Evolutionary conservation across 1,284 basidiomycete genomes (phyloP), one percentile per base, ranked within the genome.

Genomic region (Leccinum griseonigrum): DNA sequence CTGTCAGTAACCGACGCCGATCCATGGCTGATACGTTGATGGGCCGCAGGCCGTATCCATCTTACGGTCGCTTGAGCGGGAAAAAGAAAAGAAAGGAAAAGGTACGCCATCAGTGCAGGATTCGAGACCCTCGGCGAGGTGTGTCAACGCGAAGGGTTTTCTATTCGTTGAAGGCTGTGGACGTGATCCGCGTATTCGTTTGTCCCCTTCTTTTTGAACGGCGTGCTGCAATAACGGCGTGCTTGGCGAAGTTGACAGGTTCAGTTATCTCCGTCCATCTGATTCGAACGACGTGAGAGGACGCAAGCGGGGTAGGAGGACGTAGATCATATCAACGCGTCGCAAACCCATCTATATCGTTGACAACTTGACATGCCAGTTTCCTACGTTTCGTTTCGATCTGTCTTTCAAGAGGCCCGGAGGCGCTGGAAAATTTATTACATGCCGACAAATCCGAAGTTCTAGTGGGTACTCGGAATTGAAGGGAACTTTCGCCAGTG

Each of bases 211-310:
- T 22, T 18, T 34, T 48, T 18, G 38, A 29, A 46, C 56, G 58
- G 55, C 55, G 38, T 16, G 16, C 13, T 50, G 48, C 2, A 54
- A 10, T 29, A 22, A 36, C 7, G 16, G 54, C 54, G 57, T 16
- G n/a, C 32, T 59, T 59, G 29, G 58, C 55, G 31, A 58, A 29
- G n/a, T 59, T 57, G 56, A 58, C 18, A 46, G 40, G 16, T 40
- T 29, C 7, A 32, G 11, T 29, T 36, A 59, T 59, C 58, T 22
- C 58, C 57, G 57, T 22, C 14, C 3, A 28, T 58, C 9, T 38
- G 22, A 57, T 50, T 14, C 9, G 28, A 29, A 22, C 59, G 50
- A 54, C 59, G 59, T 61, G 50, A 26, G 38, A 61, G 59, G 59
- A 60, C 5, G 16, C 59, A 28, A 60, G 43, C 34, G 22, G 54